Conservation (phyloP, 257 asterid species). For the Lycium barbarum region DNA sequence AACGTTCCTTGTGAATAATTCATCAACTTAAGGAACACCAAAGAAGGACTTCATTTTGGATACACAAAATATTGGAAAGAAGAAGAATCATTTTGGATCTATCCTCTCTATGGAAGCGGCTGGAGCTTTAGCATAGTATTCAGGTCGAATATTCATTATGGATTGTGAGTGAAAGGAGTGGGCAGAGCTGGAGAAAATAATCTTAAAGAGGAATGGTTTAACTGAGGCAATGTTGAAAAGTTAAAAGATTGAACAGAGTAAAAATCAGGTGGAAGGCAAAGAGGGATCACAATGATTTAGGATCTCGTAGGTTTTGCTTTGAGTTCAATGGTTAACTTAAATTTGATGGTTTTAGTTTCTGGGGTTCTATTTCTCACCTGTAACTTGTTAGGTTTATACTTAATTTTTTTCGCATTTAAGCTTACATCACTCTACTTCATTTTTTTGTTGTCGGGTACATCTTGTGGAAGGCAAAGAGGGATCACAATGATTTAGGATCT, state of each 20-base stretch:
- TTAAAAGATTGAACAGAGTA: not conserved
- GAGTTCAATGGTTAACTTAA: not conserved
- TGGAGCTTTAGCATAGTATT: not conserved
- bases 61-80: not conserved
- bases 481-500: not conserved
- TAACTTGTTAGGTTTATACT: not conserved
- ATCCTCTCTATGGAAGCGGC: not conserved
- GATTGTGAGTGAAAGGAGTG: conserved; percentile 9
- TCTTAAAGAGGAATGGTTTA: conserved; percentile 17
- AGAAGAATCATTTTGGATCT: not conserved
- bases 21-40: not conserved
- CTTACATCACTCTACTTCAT: not conserved
- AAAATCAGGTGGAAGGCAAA: conserved; percentile 13
- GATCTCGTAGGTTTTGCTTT: not conserved
- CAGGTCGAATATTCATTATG: not conserved
- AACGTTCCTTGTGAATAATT: not conserved
- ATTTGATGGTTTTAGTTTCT: not conserved
- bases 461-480: conserved; percentile 12
- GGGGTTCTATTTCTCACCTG: not conserved
- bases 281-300: not conserved
- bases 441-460: not conserved
- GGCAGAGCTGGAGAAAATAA: not conserved
- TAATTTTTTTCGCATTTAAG: not conserved
- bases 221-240: conserved; percentile 4
- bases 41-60: not conserved